Base-by-base conservation (phyloP, 345 rosid genomes). In the Eutrema yunnanense region DNA sequence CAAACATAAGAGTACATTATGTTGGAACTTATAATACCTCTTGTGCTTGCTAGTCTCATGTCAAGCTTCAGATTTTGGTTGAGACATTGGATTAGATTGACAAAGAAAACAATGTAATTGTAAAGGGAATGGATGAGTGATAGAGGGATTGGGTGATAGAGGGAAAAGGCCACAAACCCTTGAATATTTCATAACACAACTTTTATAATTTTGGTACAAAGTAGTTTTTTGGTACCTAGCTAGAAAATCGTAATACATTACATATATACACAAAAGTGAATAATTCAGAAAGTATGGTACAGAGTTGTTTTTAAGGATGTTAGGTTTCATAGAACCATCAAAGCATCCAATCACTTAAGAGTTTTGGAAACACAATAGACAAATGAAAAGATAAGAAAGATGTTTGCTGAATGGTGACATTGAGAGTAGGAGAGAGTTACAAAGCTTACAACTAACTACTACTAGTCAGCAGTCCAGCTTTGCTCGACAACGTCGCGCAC, bases 381-480 rank as follows among this genome's bases (percentile, higher is more conserved):
- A 58, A 69, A 54, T 44, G 65, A 54, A 69, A 62, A 46, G 58
- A 53, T 47, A 67, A 75, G 65, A 46, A 53, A 54, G 79, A 19
- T 54, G 69, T 62, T 16, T 62, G 79, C 74, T 62, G 69, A 9
- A 62, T 69, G 58, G 46, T 61, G 69, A 36, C 56, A 53, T 5
- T 61, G 56, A n/a, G 42, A 27, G 56, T 41, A 71, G 40, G 72
- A 51, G 50, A 68, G 38, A 56, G 73, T 49, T 60, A 61, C 69
- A 75, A 37, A 59, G 81, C 70, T 73, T 60, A 65, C 59, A 69
- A 62, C 65, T 37, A 62, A 60, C 69, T 60, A 60, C 32, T 30
- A 80, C 41, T 78, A 88, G 68, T 88, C 93, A 13, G 93, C 90
- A 8, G 93, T 86, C 94, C 89, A 86, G 80, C 91, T 85, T 80